Evolutionary conservation across 306 rosid genomes (phyloP), one percentile per base, ranked within the genome.

Genomic region (Dryas drummondii): DNA sequence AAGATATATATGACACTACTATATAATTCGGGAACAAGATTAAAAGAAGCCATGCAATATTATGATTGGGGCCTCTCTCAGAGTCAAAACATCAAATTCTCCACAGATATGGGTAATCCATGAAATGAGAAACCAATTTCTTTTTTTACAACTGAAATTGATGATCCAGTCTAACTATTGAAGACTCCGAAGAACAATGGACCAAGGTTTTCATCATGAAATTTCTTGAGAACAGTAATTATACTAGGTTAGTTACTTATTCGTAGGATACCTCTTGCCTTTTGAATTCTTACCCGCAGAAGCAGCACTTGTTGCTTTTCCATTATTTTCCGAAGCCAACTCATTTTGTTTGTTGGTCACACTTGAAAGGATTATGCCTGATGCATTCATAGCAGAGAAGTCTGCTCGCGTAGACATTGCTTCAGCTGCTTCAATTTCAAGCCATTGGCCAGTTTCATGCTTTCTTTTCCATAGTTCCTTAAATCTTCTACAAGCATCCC

Each of bases 361-460:
- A 71, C 83, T 87, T 51, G 98, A 78, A 83, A 86, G 92, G 80
- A 88, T 48, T 78, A 92, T 79, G 54, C 94, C 91, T 6, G 98
- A 89, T 59, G 82, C 79, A 84, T 84, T 89, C 80, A 80, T 84
- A 16, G 93, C 76, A 80, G 93, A 65, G 79, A 87, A 81, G 78
- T 91, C 93, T 54, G 89, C 48, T 54, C 89, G 86, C 81, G 57
- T 81, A 82, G 88, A 73, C 83, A 94, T 79, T 64, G 84, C 86
- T 78, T 92, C 99, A 74, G 96, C 87, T 62, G 92, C 92, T 79
- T 87, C 99, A 68, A 96, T 90, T 82, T 96, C 98, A 78, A 92
- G 86, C 99, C 99, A 96, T 75, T 92, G 99, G 54, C 99, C 99
- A 70, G 83, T 89, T 86, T 96, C 99, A 77, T 96, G 98, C 87